Evolutionary conservation across 2,329 filamentous ascomycete genomes (phyloP).

Genomic region (Calonectria pseudoturangicola): DNA sequence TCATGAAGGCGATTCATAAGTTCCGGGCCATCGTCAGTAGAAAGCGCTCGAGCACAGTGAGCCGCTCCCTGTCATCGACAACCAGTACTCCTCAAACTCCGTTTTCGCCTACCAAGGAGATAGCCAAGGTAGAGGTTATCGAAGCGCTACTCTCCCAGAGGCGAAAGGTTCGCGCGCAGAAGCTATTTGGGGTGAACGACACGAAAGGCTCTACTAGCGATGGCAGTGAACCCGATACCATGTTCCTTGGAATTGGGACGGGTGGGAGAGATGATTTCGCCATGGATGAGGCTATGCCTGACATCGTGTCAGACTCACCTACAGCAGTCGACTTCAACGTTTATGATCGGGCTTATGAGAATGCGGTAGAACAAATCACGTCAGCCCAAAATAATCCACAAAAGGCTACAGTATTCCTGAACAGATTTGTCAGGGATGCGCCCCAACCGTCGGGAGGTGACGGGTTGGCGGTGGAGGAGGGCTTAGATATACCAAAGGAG

Average conservation of each 20-base stretch:
- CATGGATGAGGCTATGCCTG: constrained; percentile 61
- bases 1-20: constrained; percentile 92
- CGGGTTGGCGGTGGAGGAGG: constrained; percentile 51
- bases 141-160: constrained; percentile 69
- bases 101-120: constrained; percentile 56
- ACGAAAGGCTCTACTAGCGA: constrained; percentile 71
- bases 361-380: constrained; percentile 83
- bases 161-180: constrained; percentile 61
- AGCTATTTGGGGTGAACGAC: constrained; percentile 61
- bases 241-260: constrained; percentile 86
- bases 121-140: constrained; percentile 68
- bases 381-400: constrained; percentile 60
- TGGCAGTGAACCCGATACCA: constrained; percentile 75
- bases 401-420: constrained; percentile 69
- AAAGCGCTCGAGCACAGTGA: constrained; percentile 40
- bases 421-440: constrained; percentile 67
- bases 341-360: constrained; percentile 89
- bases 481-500: constrained; percentile 16
- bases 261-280: constrained; percentile 71
- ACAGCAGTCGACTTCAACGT: constrained; percentile 89
- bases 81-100: constrained; percentile 34
- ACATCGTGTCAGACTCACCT: constrained; percentile 87
- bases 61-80: constrained; percentile 38
- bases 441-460: constrained; percentile 62
- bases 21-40: constrained; percentile 84